phyloP scores from a whole-genome alignment of 2,329 filamentous ascomycete species.

The Cordyceps militaris region DNA sequence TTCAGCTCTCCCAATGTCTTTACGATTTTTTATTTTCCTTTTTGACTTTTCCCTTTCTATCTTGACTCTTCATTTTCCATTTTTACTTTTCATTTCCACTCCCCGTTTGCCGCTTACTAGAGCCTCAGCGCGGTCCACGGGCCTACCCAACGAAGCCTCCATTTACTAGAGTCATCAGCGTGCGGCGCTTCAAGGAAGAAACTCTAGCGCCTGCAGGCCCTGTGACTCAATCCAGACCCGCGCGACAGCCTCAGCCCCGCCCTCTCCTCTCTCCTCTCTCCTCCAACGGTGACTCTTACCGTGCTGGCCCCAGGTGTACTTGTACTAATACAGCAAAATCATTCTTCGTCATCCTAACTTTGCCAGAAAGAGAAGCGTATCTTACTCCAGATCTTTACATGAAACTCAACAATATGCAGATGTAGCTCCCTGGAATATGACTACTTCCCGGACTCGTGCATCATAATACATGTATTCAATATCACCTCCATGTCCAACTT shows the following conservation, averaged over 20 bases:
- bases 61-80: no score
- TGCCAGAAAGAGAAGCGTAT: background rate
- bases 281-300: constrained; percentile 8
- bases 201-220: background rate
- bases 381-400: background rate
- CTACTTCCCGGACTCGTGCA: no score
- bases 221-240: constrained; percentile 3
- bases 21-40: background rate
- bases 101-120: background rate
- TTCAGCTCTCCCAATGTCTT: background rate
- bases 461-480: no score
- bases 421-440: background rate
- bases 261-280: background rate
- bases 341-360: constrained; percentile 11
- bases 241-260: constrained; percentile 2
- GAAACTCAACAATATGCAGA: background rate
- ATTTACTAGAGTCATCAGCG: constrained; percentile 6
- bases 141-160: background rate
- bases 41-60: no score
- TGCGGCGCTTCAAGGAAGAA: background rate
- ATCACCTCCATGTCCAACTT: background rate
- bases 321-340: constrained; percentile 1
- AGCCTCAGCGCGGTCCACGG: background rate
- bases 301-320: background rate
- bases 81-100: no score